Percentiles rank a stretch among this genome's conserved stretches.
Conservation (phyloP, 2,329 filamentous ascomycete genomes). For the Penicillium sp. region DNA sequence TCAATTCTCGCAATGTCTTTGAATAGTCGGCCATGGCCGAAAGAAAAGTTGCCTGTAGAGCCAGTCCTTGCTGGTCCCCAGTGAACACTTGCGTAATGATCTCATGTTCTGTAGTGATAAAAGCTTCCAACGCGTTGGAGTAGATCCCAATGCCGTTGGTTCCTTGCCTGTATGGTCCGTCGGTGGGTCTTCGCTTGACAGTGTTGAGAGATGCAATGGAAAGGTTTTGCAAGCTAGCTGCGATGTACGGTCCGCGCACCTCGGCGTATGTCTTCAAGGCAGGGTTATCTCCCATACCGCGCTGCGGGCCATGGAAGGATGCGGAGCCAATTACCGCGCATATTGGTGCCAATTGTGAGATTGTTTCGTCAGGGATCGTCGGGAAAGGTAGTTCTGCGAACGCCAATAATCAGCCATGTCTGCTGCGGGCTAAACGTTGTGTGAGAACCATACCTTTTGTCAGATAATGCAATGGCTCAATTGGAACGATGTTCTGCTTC, state of each 20-base stretch:
- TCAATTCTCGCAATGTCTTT: slow-evolving; percentile 80
- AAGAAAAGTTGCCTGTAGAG: slow-evolving; percentile 75
- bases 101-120: slow-evolving; percentile 84
- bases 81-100: slow-evolving; percentile 84
- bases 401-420: slow-evolving; percentile 4
- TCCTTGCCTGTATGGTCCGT: slow-evolving; percentile 78
- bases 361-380: slow-evolving; percentile 67
- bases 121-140: slow-evolving; percentile 76
- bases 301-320: slow-evolving; percentile 49
- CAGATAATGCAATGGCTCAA: slow-evolving; percentile 88
- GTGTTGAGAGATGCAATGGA: slow-evolving; percentile 81
- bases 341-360: slow-evolving; percentile 70
- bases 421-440: not conserved
- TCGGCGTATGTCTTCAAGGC: slow-evolving; percentile 81
- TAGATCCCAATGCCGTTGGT: slow-evolving; percentile 91
- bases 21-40: slow-evolving; percentile 73
- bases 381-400: slow-evolving; percentile 65
- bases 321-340: slow-evolving; percentile 68
- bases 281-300: slow-evolving; percentile 57
- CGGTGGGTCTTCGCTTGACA: slow-evolving; percentile 66
- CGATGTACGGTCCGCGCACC: slow-evolving; percentile 80
- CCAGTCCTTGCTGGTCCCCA: slow-evolving; percentile 73
- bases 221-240: slow-evolving; percentile 73
- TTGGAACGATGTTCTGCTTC: slow-evolving; percentile 67
- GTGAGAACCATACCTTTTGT: slow-evolving; percentile 61